A percentile compares a stretch with the other conserved stretches of the same genome.
phyloP scores from a whole-genome alignment of 1,284 basidiomycete genomes.

The Tylopilus orsonianus region DNA sequence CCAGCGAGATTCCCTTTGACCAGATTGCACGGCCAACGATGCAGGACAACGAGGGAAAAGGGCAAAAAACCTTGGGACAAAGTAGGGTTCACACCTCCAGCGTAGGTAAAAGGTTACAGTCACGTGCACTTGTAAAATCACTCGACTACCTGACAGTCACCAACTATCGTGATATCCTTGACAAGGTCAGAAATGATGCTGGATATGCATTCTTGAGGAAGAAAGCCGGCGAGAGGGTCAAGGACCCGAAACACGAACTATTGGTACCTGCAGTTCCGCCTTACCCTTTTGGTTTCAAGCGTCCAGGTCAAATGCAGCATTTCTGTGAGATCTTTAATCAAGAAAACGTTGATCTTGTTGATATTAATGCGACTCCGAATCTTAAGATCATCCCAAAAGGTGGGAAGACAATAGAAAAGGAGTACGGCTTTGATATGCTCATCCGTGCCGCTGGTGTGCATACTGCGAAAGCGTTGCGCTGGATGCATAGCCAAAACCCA shows the following conservation, averaged over 20 bases:
- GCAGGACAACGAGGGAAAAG: slow-evolving; percentile 14
- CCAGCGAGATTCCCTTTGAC: background rate
- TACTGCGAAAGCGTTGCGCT: background rate
- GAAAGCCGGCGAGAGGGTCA: slow-evolving; percentile 16
- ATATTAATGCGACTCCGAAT: slow-evolving; percentile 12
- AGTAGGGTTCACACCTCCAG: slow-evolving; percentile 19
- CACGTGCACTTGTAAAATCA: no score
- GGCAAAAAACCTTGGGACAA: slow-evolving; percentile 3
- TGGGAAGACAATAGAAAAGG: slow-evolving; percentile 9
- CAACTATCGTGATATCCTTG: slow-evolving; percentile 18
- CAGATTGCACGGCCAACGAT: slow-evolving; percentile 12
- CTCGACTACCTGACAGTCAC: slow-evolving; percentile 1
- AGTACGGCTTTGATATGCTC: slow-evolving; percentile 18
- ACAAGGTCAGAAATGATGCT: slow-evolving; percentile 6
- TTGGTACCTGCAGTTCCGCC: slow-evolving; percentile 14
- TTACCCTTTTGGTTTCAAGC: slow-evolving; percentile 20
- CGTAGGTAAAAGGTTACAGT: slow-evolving; percentile 1
- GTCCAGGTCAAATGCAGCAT: slow-evolving; percentile 6
- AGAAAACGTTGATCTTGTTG: slow-evolving; percentile 16
- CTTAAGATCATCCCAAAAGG: slow-evolving; percentile 13
- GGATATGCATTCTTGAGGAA: slow-evolving; percentile 20
- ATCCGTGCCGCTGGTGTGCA: slow-evolving; percentile 19
- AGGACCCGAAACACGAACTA: slow-evolving; percentile 19
- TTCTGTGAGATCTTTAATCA: slow-evolving; percentile 23
- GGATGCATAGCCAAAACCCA: background rate